Percentiles rank a stretch among this genome's conserved stretches.
Conservation (phyloP, 108 stramenopile species). For the Fragilaria radians region DNA sequence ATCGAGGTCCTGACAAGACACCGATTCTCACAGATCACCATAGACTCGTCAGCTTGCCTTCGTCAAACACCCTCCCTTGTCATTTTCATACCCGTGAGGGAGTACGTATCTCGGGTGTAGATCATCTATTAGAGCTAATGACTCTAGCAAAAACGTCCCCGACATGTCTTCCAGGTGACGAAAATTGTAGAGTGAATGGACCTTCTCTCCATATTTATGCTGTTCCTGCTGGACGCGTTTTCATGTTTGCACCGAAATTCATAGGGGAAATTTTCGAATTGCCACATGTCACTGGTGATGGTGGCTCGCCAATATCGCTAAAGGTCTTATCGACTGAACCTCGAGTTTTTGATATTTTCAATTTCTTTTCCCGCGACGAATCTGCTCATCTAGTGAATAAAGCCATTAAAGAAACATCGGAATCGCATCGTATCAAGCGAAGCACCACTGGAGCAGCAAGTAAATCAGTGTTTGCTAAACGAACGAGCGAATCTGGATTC, state of each 20-base stretch:
- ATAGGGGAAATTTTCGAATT: constrained; percentile 82
- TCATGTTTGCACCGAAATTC: constrained; percentile 78
- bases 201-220: constrained; percentile 59
- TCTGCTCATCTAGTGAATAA: constrained; percentile 50
- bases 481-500: constrained; percentile 83
- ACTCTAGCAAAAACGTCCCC: no score
- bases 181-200: not conserved
- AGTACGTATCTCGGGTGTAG: constrained; percentile 51
- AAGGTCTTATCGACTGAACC: constrained; percentile 58
- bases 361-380: constrained; percentile 71
- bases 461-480: constrained; percentile 43
- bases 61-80: not conserved
- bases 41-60: not conserved
- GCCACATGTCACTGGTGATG: constrained; percentile 50
- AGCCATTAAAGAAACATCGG: constrained; percentile 57
- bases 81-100: constrained; percentile 70
- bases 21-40: constrained; percentile 68
- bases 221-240: constrained; percentile 77
- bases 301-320: constrained; percentile 47
- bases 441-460: constrained; percentile 67
- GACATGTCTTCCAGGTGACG: not conserved
- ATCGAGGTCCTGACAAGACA: constrained; percentile 59
- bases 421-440: constrained; percentile 70
- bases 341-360: constrained; percentile 80
- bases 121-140: not conserved